Conservation (phyloP, 768 basidiomycete genomes). For the Tulasnella sp. region DNA sequence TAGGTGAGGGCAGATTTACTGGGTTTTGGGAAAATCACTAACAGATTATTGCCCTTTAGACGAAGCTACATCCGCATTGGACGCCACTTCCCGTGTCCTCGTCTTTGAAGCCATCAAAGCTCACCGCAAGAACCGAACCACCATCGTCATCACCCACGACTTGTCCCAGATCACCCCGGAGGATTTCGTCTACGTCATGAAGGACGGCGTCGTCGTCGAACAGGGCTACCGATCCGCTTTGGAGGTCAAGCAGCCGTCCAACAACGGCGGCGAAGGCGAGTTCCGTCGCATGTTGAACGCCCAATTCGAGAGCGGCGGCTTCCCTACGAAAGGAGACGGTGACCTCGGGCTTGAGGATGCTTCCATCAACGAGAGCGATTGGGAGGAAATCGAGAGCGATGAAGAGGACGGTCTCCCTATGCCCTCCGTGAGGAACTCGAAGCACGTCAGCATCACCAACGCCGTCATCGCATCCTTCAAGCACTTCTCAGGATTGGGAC, state of each 20-base stretch:
- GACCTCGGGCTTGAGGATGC: not conserved
- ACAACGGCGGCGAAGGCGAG: constrained; percentile 41
- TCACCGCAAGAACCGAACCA: constrained; percentile 74
- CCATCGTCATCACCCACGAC: constrained; percentile 93
- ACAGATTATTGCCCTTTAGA: constrained; percentile 28
- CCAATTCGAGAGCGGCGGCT: constrained; percentile 49
- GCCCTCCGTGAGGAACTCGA: not conserved
- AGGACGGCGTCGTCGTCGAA: constrained; percentile 69
- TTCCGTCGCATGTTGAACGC: constrained; percentile 61
- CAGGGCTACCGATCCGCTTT: constrained; percentile 82
- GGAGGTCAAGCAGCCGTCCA: constrained; percentile 34
- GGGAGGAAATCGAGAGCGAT: constrained; percentile 27
- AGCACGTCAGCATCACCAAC: not conserved
- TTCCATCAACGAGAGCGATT: not conserved
- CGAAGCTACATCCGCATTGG: constrained; percentile 52
- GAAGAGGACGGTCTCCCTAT: not conserved
- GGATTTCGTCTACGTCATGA: constrained; percentile 92
- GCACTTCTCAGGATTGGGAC: not conserved
- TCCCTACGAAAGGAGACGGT: constrained; percentile 27
- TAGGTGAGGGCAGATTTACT: constrained; percentile 51
- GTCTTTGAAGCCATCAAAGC: constrained; percentile 58
- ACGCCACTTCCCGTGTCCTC: constrained; percentile 75
- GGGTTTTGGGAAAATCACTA: constrained; percentile 19
- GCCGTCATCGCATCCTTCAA: not conserved
- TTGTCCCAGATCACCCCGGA: constrained; percentile 63